Evolutionary conservation across 1,139 yeast species (phyloP).

Genomic region (Candida smagusa): DNA sequence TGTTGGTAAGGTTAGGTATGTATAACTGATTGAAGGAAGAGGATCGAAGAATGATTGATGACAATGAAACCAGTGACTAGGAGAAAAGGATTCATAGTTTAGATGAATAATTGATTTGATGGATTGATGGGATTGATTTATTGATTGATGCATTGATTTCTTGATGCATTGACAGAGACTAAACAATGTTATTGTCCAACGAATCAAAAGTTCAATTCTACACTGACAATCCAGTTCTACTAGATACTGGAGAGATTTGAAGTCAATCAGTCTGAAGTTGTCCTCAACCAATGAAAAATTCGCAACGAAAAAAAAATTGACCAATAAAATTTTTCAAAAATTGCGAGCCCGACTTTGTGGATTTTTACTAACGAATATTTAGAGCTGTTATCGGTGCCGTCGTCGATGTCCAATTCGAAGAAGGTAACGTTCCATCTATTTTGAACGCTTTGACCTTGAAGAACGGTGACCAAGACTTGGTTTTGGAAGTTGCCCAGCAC

Average conservation of each 20-base stretch:
- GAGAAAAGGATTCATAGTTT: too few relatives aligned
- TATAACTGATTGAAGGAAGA: slow-evolving; percentile 17
- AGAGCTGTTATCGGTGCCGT: slow-evolving; percentile 99
- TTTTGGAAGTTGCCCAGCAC: slow-evolving; percentile 98
- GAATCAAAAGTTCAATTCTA: too few relatives aligned
- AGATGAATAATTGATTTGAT: background rate
- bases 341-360: background rate
- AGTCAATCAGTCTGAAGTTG: background rate
- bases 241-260: background rate
- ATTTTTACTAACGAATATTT: slow-evolving; percentile 27
- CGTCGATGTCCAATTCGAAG: slow-evolving; percentile 98
- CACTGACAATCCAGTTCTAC: too few relatives aligned
- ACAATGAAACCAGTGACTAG: background rate
- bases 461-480: slow-evolving; percentile 66
- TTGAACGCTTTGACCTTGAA: slow-evolving; percentile 92
- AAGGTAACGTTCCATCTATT: slow-evolving; percentile 95
- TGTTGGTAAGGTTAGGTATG: slow-evolving; percentile 89
- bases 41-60: background rate
- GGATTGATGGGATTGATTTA: background rate
- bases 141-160: background rate
- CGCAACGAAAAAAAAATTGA: slow-evolving; percentile 1
- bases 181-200: background rate
- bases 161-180: background rate
- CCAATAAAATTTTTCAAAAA: slow-evolving; percentile 7
- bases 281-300: slow-evolving; percentile 3